These are phyloP conservation scores for Dichotomopilus funicola DNA, from an alignment of 2,329 filamentous ascomycete species.

Conservation along the genomic window DNA sequence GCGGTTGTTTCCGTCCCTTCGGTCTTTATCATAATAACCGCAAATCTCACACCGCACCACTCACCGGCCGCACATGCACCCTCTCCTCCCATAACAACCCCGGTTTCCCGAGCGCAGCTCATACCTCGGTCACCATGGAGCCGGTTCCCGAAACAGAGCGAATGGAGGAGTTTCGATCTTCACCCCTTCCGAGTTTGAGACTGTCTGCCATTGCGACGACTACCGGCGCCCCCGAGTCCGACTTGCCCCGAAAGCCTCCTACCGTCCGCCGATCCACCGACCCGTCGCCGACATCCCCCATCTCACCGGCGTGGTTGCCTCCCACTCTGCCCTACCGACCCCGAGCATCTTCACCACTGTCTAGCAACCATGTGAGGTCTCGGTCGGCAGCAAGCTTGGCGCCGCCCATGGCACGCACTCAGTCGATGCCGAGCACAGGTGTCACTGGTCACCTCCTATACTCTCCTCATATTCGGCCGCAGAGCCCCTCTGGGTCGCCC, in stretches of 20 bases:
- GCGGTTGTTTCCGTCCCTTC: neutral
- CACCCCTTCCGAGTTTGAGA: constrained; percentile 49
- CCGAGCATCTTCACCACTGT: constrained; percentile 55
- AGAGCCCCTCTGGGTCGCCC: constrained; percentile 50
- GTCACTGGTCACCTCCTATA: constrained; percentile 52
- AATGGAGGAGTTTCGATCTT: constrained; percentile 58
- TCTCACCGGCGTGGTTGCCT: constrained; percentile 44
- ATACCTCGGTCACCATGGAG: constrained; percentile 45
- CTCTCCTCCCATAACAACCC: constrained; percentile 9
- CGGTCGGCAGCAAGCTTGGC: constrained; percentile 50
- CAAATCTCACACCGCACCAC: neutral
- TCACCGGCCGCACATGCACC: constrained; percentile 7
- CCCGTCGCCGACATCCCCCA: constrained; percentile 45
- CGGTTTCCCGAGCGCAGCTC: constrained; percentile 18
- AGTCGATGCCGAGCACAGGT: constrained; percentile 58
- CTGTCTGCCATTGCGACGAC: constrained; percentile 35
- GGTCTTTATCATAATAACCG: no score
- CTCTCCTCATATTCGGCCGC: constrained; percentile 46
- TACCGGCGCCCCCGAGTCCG: constrained; percentile 33
- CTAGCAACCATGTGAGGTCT: constrained; percentile 50
- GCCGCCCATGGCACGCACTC: constrained; percentile 54
- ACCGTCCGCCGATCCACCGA: constrained; percentile 54
- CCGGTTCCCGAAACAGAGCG: constrained; percentile 62
- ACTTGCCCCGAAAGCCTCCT: constrained; percentile 44
- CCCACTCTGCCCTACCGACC: constrained; percentile 51